Evolutionary conservation across 805 yeast species (phyloP), one percentile per base, ranked within the genome.

Genomic region (Saturnispora dispora): DNA sequence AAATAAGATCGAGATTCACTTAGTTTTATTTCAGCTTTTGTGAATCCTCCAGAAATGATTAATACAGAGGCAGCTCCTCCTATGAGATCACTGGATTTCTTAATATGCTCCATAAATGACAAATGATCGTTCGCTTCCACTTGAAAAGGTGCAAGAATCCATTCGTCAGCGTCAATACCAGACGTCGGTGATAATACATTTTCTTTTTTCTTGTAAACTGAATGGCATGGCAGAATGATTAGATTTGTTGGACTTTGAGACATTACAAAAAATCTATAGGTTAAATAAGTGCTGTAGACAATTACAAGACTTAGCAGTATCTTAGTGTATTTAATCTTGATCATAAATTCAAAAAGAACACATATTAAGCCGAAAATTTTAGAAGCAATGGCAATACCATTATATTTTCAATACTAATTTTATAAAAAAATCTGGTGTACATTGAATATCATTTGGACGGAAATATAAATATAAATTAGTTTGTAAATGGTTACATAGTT

Each of bases 101-200:
- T 60, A 2, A 85, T 75, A 62, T 87, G 95, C 41, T 79, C 73
- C 15, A 78, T 71, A 63, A 85, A 85, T 22, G 81, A 71, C 3
- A 78, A 57, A 57, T 85, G 89, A 58, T 88, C 93, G 15, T 78
- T 63, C 0, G 89, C 87, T 54, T 81, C 85, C 5, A 68, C 51
- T 63, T 87, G 95, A 58, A 86, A 86, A 0, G 79, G 67, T 10
- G 79, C 89, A 47, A 87, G 62, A 20, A 58, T 58, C 96, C 95
- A 88, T 56, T 85, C 87, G 1, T 63, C 64, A 10, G 71, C 63
- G 3, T 55, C 50, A 18, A 67, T 66, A 0, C 90, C 90, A 5
- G 69, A 58, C 2, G 22, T 28, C 23, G 22, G 11, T 28, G 17
- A 28, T 3, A 23, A 3, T 5, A 20, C 13, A 9, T 10, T 18